Evolutionary conservation across 2,329 filamentous ascomycete species (phyloP), one percentile per base, ranked within the genome.

Genomic region (Aspergillus felis): DNA sequence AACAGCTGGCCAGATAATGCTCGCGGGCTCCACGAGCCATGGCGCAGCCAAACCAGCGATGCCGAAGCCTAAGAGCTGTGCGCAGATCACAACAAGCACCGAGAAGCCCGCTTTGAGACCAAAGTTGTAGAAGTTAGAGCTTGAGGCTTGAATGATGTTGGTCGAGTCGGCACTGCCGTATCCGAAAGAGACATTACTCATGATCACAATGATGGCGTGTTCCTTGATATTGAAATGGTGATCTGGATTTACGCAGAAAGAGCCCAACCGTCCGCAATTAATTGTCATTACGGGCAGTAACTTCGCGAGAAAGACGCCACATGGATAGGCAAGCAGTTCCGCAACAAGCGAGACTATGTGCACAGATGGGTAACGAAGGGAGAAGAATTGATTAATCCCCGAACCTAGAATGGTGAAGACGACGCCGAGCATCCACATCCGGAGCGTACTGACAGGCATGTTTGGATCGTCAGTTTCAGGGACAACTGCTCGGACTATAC

Each of bases 171-270:
- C 77, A 10, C 73, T 75, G 20, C 75, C 75, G 55, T 76, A 79
- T 0, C 78, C 77, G 57, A 81, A 80, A 4, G 76, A 77, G 20
- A 80, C 77, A 57, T 81, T 81, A 60, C 73, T 76, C 78, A 80
- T 79, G 53, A 80, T 78, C 41, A 78, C 77, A 38, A 79, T 71
- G 14, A 79, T 60, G 1, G 76, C 73, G 55, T 80, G 78, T 51
- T 80, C 78, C 59, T 80, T 80, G 65, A 79, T 75, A 59, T 79
- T 80, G 65, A 79, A 80, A 52, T 70, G 65, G 42, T 69, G 69
- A 55, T 78, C 76, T 0, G 76, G 77, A 57, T 80, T 80, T 32
- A 77, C 61, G 4, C 54, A 58, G 9, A 67, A 60, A 4, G 63
- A 61, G 14, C 57, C 66, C 20, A 60, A 56, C 7, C 42, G 62